Base-by-base conservation (phyloP, 129 eudicot species). In the Helichrysum umbraculigerum region DNA sequence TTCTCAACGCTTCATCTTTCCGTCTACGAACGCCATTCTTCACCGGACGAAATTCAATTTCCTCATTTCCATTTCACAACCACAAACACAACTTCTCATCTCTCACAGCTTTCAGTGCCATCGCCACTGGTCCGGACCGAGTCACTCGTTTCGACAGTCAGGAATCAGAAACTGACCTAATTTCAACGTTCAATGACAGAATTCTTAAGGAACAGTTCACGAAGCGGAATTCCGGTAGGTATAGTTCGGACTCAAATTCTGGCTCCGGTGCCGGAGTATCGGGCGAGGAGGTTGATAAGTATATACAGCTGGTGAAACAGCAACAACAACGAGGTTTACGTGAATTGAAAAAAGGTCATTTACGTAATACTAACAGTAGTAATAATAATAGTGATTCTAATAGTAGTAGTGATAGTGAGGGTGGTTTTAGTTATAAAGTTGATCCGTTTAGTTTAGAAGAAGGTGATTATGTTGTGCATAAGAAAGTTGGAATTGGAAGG, bases 391-490 rank as follows among this genome's bases (percentile, higher is more conserved):
- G 50, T 16, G 39, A 50, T 51, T 50, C 62, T 65, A 10, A 30
- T 8, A 79, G 33, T 21, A 73, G 32, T 11, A 74, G 35, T 5
- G 77, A 50, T 12, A 74, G 50, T 12, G 76, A 75, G 17, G 75
- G 75, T 51, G 77, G 33, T 51, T 82, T 87, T 34, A 86, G 90
- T 78, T 88, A 91, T 47, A 91, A 91, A 81, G 98, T 91, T 15
- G 96, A 93, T 68, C 98, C 98, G 66, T 93, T 87, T 52, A 83
- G 85, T 47, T 89, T 93, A 70, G 85, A 74, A 20, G 79, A 91
- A 20, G 98, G 98, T 22, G 98, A 93, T 75, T 93, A 91, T 69
- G 98, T 93, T 42, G 98, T 93, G 28, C 98, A 93, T 82, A 93
- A 87, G 85, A 93, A 93, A 72, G 97, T 93, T 22, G 98, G 98